Base-by-base conservation (phyloP, 148 eudicot genomes). In the Cornus kousa region DNA sequence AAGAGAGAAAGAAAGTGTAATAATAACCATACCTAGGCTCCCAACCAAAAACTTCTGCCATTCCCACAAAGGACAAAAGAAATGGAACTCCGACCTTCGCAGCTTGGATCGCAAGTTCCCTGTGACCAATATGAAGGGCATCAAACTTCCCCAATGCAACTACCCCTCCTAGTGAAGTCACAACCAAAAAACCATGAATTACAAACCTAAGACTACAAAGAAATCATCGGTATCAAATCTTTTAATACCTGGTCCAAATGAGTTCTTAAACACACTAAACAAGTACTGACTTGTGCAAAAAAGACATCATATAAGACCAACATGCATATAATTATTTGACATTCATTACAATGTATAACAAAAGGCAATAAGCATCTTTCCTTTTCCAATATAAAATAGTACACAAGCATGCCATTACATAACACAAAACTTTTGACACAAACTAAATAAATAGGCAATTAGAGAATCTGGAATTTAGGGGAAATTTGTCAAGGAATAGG, bases 141-240 rank as follows among this genome's bases (percentile, higher is more conserved):
- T 96, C 99, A 85, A 96, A 96, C 91, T 96, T 96, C 70, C 99
- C 99, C 81, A 94, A 84, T 53, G 99, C 98, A 50, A 96, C 98
- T 78, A 94, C 84, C 57, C 98, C 98, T 78, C 99, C 99, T 96
- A 80, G 71, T 68, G 68, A 78, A 78, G 17, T 23, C 62, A 70
- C 12, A 43, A 67, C 22, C 70, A 80, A 76, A 73, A 70, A 68
- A 9, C 71, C 67, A 79, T 70, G 77, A 68, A 59, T 59, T 12
- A 23, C 57, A 53, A 68, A 22, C 55, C 43, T 60, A 23, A 43
- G 48, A 77, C 20, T 7, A 32, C 22, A 69, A 33, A 7, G 32
- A 20, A 43, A 17, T 14, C 16, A 53, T 53, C 0, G 14, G 19
- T 5, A 53, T 2, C 59, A 53, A 53, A 53, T 1, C 16, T 53